These are phyloP conservation scores for Urochloa ruziziensis DNA, from an alignment of 176 grass and related monocot species.

Conservation along the genomic window DNA sequence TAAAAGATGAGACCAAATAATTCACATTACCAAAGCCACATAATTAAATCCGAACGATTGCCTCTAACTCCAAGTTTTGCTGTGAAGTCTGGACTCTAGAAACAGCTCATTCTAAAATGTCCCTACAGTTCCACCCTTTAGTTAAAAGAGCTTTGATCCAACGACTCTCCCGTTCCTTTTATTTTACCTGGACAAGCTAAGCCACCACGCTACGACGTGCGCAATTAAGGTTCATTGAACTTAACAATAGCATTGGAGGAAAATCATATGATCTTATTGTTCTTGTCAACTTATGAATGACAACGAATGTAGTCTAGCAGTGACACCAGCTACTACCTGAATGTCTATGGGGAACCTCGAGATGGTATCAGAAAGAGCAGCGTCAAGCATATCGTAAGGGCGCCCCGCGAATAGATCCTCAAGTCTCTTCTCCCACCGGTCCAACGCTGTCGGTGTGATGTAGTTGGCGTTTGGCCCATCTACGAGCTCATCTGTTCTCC, in stretches of 20 bases:
- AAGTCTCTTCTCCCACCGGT: conserved; percentile 82
- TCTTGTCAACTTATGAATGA: neutral
- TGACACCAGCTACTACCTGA: conserved; percentile 43
- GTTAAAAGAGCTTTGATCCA: conserved; percentile 4
- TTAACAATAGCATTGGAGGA: neutral
- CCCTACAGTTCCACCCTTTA: neutral
- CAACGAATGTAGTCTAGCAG: neutral
- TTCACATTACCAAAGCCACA: neutral
- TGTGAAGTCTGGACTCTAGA: neutral
- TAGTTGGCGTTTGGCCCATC: conserved; percentile 91
- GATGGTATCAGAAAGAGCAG: conserved; percentile 81
- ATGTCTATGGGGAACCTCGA: conserved; percentile 84
- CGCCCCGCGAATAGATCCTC: conserved; percentile 77
- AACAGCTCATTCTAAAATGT: neutral
- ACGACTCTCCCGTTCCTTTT: neutral
- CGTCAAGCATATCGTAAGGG: conserved; percentile 97
- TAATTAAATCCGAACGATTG: neutral
- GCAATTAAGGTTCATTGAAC: neutral
- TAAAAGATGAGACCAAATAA: neutral
- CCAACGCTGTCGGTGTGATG: conserved; percentile 84
- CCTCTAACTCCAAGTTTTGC: neutral
- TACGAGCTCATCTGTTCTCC: conserved; percentile 94
- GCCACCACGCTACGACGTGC: neutral
- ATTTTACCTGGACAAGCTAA: too few relatives aligned
- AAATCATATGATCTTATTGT: neutral